These are phyloP conservation scores for Mitragyna speciosa DNA, from an alignment of 257 asterid species.

Conservation along the genomic window DNA sequence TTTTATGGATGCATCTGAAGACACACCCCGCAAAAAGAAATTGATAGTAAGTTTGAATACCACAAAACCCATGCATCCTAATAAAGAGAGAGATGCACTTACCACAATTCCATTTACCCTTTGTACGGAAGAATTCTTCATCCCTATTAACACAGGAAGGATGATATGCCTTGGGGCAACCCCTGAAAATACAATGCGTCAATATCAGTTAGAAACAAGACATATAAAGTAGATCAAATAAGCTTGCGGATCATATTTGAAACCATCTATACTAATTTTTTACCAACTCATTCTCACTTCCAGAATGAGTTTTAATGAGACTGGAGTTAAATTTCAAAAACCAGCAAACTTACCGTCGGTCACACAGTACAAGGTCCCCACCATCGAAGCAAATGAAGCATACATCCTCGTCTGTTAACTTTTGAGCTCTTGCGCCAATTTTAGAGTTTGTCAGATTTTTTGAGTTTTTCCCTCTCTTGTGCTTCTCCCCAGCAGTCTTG, in stretches of 20 bases:
- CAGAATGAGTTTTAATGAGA: background rate
- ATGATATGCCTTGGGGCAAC: constrained; percentile 97
- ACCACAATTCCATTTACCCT: constrained; percentile 99
- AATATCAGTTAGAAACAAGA: constrained; percentile 11
- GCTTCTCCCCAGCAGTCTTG: constrained; percentile 61
- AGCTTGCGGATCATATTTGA: background rate
- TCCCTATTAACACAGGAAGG: constrained; percentile 89
- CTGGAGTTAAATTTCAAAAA: background rate
- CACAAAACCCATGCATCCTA: background rate
- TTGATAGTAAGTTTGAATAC: background rate
- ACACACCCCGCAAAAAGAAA: background rate
- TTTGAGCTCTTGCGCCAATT: constrained; percentile 46
- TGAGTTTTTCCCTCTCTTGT: constrained; percentile 63
- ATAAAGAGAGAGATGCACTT: constrained; percentile 24
- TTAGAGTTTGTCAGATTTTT: constrained; percentile 48
- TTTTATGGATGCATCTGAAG: background rate
- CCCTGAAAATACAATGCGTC: constrained; percentile 51
- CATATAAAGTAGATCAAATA: constrained; percentile 2
- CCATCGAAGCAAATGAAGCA: constrained; percentile 99
- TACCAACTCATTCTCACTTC: background rate
- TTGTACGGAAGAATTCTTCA: constrained; percentile 82
- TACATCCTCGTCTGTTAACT: constrained; percentile 75
- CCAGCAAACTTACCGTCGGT: constrained; percentile 63
- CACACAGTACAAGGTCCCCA: constrained; percentile 87
- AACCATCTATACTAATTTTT: background rate